Base-by-base conservation (phyloP, 179 eudicot species). In the Patellifolia procumbens region DNA sequence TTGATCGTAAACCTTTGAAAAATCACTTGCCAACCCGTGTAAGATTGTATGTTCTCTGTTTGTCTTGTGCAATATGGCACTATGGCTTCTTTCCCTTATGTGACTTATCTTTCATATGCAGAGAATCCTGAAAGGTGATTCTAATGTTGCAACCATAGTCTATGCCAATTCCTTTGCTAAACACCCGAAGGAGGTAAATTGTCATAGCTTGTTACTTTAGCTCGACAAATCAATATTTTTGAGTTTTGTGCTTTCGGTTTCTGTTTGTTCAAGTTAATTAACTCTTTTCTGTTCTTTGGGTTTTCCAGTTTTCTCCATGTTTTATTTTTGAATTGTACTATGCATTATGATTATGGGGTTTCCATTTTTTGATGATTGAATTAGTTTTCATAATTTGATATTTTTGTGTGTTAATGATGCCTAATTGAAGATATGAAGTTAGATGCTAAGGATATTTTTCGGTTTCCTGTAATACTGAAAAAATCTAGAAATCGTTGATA, bases 1-100 rank as follows among this genome's bases (percentile, higher is more conserved):
- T 39, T 13, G 80, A 77, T 77, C 59, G 48, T n/a, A 77, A 77
- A 66, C 80, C 80, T 51, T 58, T 60, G 80, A 70, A 77, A 77
- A 58, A 43, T 69, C 70, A 69, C 73, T 31, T 15, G 69, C 70
- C 74, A 77, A 59, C 70, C 68, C 55, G 68, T 69, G 75, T 77
- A 77, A 77, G 75, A 74, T 65, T 77, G 80, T 77, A 77, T 58
- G 80, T 77, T 77, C 75, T 58, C 74, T 34, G 62, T 77, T 58
- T 59, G 59, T 69, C 80, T 69, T 69, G 60, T 60, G 59, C 76
- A 77, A 45, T 39, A 48, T 24, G 11, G 65, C 35, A 55, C 7
- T n/a, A 35, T 70, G 66, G 39, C 45, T 67, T 70, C 5, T 19
- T 70, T 59, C 35, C 68, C 74, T 77, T 28, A 70, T 51, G 22